phyloP scores from a whole-genome alignment of 805 yeast genomes.

The Kazachstania kunashirensis region DNA sequence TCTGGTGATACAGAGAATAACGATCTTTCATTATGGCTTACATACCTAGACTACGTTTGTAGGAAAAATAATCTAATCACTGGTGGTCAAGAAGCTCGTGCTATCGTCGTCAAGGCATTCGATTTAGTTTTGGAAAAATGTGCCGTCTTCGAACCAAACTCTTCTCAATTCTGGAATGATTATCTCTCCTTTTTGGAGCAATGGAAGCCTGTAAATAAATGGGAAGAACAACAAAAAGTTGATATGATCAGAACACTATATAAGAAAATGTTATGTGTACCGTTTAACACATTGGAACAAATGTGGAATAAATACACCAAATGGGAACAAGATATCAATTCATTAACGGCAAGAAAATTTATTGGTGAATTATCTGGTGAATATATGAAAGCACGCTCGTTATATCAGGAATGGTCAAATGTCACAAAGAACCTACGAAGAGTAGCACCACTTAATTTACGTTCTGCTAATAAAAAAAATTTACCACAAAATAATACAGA shows the following conservation, averaged over 20 bases:
- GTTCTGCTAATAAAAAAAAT: constrained; percentile 21
- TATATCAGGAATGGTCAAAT: constrained; percentile 60
- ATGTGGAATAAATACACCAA: constrained; percentile 73
- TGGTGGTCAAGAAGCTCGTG: constrained; percentile 74
- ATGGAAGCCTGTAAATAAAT: constrained; percentile 69
- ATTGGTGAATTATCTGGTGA: constrained; percentile 73
- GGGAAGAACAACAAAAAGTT: constrained; percentile 77
- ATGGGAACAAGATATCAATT: constrained; percentile 73
- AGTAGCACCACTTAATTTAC: constrained; percentile 22
- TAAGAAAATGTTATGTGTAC: constrained; percentile 62
- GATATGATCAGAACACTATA: constrained; percentile 69
- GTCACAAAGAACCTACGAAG: constrained; percentile 44
- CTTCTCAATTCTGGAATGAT: constrained; percentile 70
- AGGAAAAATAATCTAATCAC: constrained; percentile 56
- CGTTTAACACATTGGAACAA: constrained; percentile 62
- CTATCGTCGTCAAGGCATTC: constrained; percentile 67
- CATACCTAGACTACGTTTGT: constrained; percentile 72
- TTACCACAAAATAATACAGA: constrained; percentile 17
- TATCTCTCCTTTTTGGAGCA: constrained; percentile 68
- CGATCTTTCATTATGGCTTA: constrained; percentile 61
- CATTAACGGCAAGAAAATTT: constrained; percentile 72
- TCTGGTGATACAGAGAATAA: constrained; percentile 33
- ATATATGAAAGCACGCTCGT: constrained; percentile 79
- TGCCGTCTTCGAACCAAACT: constrained; percentile 59
- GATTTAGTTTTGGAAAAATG: constrained; percentile 72